Conservation (phyloP, 331 rosid genomes). For the Malus hybrid region DNA sequence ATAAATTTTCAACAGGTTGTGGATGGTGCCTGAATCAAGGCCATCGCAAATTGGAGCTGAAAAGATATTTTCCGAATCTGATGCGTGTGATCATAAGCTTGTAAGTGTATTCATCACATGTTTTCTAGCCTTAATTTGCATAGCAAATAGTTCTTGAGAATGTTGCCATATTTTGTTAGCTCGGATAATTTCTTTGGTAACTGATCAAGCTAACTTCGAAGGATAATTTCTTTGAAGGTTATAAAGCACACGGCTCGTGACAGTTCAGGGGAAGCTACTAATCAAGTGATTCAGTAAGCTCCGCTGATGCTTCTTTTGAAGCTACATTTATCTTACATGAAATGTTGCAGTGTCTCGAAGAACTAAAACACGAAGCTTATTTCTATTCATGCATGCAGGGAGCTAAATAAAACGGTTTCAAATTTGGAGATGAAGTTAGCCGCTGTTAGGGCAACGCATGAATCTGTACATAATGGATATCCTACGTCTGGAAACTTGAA, state of each 20-base stretch:
- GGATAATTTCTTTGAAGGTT: constrained; percentile 22
- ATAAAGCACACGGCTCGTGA: constrained; percentile 33
- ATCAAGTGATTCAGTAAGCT: constrained; percentile 38
- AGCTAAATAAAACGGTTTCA: constrained; percentile 39
- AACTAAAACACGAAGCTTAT: constrained; percentile 12
- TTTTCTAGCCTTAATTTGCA: background rate
- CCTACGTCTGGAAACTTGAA: constrained; percentile 30
- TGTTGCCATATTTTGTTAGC: background rate
- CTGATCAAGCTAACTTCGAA: background rate
- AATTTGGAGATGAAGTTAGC: constrained; percentile 47
- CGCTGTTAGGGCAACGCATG: constrained; percentile 24
- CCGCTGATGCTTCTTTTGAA: constrained; percentile 4
- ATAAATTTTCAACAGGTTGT: constrained; percentile 57
- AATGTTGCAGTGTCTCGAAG: constrained; percentile 1
- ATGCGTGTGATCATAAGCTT: constrained; percentile 37
- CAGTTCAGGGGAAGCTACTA: constrained; percentile 33
- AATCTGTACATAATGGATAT: constrained; percentile 33
- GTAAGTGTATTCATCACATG: constrained; percentile 34
- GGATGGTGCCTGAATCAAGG: constrained; percentile 49
- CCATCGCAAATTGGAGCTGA: constrained; percentile 28
- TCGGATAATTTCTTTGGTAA: background rate
- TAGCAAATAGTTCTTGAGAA: background rate
- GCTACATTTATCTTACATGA: background rate
- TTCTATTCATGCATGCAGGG: constrained; percentile 38
- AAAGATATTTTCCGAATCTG: constrained; percentile 24